Conservation (phyloP, 331 rosid species). For the Rhamnella rubrinervis region DNA sequence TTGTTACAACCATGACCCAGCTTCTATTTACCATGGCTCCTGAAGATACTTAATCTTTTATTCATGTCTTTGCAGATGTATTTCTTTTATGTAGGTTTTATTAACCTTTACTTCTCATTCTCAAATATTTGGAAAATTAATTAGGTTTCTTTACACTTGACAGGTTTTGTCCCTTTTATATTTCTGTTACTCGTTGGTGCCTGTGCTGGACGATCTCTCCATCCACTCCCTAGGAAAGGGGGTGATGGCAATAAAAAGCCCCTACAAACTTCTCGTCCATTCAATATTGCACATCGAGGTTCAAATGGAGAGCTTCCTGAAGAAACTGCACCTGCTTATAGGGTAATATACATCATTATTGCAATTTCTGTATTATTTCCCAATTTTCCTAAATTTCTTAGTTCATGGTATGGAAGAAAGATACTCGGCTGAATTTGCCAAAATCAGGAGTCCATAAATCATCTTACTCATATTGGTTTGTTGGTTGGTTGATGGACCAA, state of each 20-base stretch:
- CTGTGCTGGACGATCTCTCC: conserved; percentile 62
- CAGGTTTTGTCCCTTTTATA: conserved; percentile 52
- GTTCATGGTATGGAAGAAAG: background rate
- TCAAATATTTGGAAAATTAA: background rate
- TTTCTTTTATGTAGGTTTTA: background rate
- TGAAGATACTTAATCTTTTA: too few relatives aligned
- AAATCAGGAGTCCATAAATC: background rate
- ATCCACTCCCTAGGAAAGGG: conserved; percentile 60
- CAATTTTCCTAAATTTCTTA: background rate
- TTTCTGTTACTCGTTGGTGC: conserved; percentile 55
- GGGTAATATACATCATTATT: conserved; percentile 34
- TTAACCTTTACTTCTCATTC: background rate
- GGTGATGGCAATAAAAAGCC: conserved; percentile 38
- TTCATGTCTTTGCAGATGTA: too few relatives aligned
- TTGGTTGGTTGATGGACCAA: too few relatives aligned
- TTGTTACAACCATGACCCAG: too few relatives aligned
- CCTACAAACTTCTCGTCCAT: conserved; percentile 75
- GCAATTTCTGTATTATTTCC: too few relatives aligned
- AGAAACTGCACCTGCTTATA: conserved; percentile 80
- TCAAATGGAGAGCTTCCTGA: conserved; percentile 97
- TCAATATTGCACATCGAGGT: conserved; percentile 90
- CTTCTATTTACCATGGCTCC: too few relatives aligned
- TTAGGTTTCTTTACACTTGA: conserved; percentile 5
- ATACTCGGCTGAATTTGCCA: background rate
- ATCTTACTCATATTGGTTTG: too few relatives aligned